Evolutionary conservation across 2,329 filamentous ascomycete genomes (phyloP), one percentile per base, ranked within the genome.

Genomic region (Cercospora nicotianae): DNA sequence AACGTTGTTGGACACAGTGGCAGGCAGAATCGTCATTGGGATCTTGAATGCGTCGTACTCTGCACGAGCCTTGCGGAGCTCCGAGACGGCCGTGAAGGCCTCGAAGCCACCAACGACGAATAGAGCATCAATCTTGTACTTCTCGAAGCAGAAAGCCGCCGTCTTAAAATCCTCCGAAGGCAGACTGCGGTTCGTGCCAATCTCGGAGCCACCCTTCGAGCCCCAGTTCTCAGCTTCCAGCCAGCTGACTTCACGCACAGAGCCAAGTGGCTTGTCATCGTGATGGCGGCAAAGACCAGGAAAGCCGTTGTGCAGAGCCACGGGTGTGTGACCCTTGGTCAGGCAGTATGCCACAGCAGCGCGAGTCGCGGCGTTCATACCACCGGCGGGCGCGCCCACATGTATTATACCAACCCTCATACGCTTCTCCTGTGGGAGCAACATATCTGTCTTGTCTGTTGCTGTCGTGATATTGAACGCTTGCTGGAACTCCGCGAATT

Each of bases 1-100:
- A 4, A 99, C 95, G 79, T 99, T 99, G 85, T 99, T 99, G 72
- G 93, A 97, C 74, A 99, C 94, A 9, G 95, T 99, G n/a, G 95
- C 95, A 0, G 95, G 95, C 28, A 99, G 85, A 51, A 97, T 86
- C 63, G 91, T 87, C 85, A 98, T 92, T 20, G 95, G 95, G 71
- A 99, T 97, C 80, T 92, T 93, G 77, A 99, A 91, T 1, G 91
- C 90, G 10, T 92, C 89, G 80, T 91, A 97, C 69, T 92, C 82
- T 39, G 88, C 86, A 65, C 93, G 87, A 13, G 91, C 93, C 82
- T 92, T 88, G 73, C 94, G 90, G 68, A 99, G 86, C 80, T 98
- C 91, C 55, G 91, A 92, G 36, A 97, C 87, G 2, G 95, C 90
- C 67, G 95, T 96, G 84, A 96, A 99, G 1, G 94, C 95, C 81